Percentiles rank a stretch among this genome's conserved stretches.
phyloP scores from a whole-genome alignment of 192 early-diverging fungal genomes.

The Hyaloraphidium curvatum region DNA sequence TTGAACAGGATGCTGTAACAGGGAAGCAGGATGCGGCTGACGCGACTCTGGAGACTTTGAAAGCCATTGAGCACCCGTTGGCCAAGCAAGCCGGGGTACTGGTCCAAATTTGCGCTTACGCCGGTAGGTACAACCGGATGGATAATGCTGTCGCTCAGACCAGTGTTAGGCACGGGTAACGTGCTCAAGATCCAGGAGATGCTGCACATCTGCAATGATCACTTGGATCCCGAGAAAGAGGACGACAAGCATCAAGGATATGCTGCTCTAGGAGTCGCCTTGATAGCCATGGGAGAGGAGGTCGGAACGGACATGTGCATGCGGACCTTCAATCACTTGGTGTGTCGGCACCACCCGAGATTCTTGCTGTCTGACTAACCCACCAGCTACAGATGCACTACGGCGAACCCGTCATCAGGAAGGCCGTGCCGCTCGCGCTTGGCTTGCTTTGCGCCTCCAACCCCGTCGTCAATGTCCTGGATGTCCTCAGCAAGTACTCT shows the following conservation, averaged over 20 bases:
- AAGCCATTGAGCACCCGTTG: conserved; percentile 84
- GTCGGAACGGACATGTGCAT: conserved; percentile 91
- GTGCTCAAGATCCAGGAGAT: conserved; percentile 91
- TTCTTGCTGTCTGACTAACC: neutral
- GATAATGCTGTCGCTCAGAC: neutral
- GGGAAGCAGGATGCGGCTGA: conserved; percentile 78
- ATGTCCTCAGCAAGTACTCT: conserved; percentile 93
- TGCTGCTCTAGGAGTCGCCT: conserved; percentile 85
- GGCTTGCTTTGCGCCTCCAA: conserved; percentile 92
- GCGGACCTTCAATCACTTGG: conserved; percentile 84
- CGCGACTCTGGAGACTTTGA: conserved; percentile 78
- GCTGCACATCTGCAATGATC: conserved; percentile 90
- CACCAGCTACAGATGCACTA: conserved; percentile 80
- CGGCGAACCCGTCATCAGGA: conserved; percentile 85
- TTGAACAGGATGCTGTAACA: conserved; percentile 3
- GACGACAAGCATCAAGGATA: conserved; percentile 77
- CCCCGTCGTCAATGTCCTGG: conserved; percentile 75
- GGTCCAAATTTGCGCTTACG: conserved; percentile 76
- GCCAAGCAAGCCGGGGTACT: conserved; percentile 73
- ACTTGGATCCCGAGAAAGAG: conserved; percentile 71
- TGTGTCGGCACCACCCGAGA: too few relatives aligned
- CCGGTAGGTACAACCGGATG: conserved; percentile 24
- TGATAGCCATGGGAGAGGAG: conserved; percentile 95
- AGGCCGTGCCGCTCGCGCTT: conserved; percentile 84
- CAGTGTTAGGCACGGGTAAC: conserved; percentile 57